A percentile compares a stretch with the other conserved stretches of the same genome.
phyloP scores from a whole-genome alignment of 129 eudicot species.

The Saussurea involucrata region DNA sequence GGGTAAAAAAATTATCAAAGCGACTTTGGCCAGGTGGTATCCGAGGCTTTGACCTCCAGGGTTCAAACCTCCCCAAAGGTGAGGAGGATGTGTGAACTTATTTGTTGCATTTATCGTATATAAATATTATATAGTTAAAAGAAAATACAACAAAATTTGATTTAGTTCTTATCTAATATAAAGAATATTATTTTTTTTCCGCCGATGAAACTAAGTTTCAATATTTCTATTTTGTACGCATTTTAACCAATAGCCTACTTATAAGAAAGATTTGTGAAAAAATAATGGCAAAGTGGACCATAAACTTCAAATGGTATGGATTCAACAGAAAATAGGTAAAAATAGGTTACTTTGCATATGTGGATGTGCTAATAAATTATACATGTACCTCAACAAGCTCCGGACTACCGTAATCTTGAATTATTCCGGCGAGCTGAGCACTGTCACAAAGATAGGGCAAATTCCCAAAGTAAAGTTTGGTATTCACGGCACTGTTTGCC shows the following conservation, averaged over 20 bases:
- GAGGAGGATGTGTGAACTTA: too few species aligned
- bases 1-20: not conserved
- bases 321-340: too few species aligned
- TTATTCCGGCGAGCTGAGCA: slow-evolving; percentile 89
- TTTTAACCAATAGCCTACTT: too few species aligned
- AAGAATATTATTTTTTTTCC: not conserved
- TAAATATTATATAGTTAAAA: too few species aligned
- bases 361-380: not conserved
- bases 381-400: slow-evolving; percentile 85
- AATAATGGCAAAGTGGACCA: too few species aligned
- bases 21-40: too few species aligned
- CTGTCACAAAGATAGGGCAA: slow-evolving; percentile 86
- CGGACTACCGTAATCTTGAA: slow-evolving; percentile 74
- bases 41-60: too few species aligned
- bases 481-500: slow-evolving; percentile 23
- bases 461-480: slow-evolving; percentile 85
- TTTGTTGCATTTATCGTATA: too few species aligned
- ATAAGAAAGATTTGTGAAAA: too few species aligned
- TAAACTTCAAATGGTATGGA: too few species aligned
- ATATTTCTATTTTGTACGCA: not conserved
- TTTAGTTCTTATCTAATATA: not conserved
- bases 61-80: too few species aligned
- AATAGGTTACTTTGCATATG: not conserved
- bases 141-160: not conserved
- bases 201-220: not conserved